Evolutionary conservation across 495 filamentous ascomycete species (phyloP), one percentile per base, ranked within the genome.

Genomic region (Podospora comata): DNA sequence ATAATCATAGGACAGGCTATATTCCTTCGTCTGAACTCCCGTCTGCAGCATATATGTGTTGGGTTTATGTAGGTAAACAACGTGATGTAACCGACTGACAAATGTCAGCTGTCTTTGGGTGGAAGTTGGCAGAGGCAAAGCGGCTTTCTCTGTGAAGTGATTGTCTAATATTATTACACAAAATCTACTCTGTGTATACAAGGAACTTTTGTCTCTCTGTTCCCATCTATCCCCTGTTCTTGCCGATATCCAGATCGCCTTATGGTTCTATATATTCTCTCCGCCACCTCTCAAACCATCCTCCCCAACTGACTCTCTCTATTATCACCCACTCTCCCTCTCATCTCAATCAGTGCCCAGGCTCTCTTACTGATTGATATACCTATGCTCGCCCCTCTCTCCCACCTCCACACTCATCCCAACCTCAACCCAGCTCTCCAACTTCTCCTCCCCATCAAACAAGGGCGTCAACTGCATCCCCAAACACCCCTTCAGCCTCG

Each of bases 391-490:
- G 0, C 82, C 82, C 57, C 72, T 70, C 61, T 76, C 72, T 30
- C 80, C 68, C 20, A 84, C 79, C 18, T 77, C 75, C 19, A 84
- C 64, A 2, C 66, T 64, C 81, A 82, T 82, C 39, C 82, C 82
- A 3, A 82, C 80, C 60, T 80, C 81, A 18, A 84, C 60, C 75
- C 77, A 80, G 19, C 68, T 77, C 65, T 80, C 80, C 67, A 80
- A 65, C 6, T 75, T 73, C 3, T 74, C 72, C 16, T 71, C 44
- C 27, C 68, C 68, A 26, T 72, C 77, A 65, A 82, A 85, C 20
- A 91, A 79, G 27, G 92, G 90, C 55, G 91, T 88, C 72, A 96
- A 79, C 78, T 94, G 86, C 91, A 97, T 91, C 1, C 94, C 94
- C 65, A 97, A 76, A 75, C 92, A 96, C 2, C 92, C 89, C 73